Evolutionary conservation across 331 rosid genomes (phyloP), one percentile per base, ranked within the genome.

Genomic region (Malus hybrid): DNA sequence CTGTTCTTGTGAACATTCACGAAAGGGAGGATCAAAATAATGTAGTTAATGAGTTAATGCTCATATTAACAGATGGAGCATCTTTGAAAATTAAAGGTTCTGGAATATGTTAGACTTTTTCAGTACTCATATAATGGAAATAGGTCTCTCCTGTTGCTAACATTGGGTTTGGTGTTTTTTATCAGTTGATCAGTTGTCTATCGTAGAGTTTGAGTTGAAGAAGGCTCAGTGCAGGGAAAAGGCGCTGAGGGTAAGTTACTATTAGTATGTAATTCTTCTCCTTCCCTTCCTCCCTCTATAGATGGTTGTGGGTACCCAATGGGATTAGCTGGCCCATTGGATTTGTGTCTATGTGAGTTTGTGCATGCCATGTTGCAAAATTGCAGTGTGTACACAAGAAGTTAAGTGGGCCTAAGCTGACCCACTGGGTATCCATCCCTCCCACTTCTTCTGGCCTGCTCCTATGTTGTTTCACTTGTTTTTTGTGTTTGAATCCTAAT

Each of bases 11-110:
- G 61, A 86, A 83, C 78, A 70, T 82, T 69, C 86, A 82, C 48
- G 80, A 79, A 80, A 86, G 84, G 66, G 87, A 85, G 70, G 88
- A 88, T 84, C 93, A 85, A 67, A 83, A 82, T 68, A 81, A 77
- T 84, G 85, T 82, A 58, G 88, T 90, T 78, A 81, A 82, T 71
- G 89, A 90, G 81, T 82, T 94, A 81, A 84, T 60, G 74, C 62
- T 81, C 80, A 81, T 94, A 80, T 77, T 78, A 66, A 72, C 84
- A 60, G 89, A 84, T 78, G 98, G 96, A 66, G 88, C 77, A 74
- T 86, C 95, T 77, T 84, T 94, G 88, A 92, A 68, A 73, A 86
- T 94, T 79, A 89, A 91, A 91, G 98, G 98, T 93, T 78, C 52
- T 66, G 75, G 11, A 34, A 48, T 50, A 22, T 72, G 74, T 66